Percentiles rank a stretch among this genome's conserved stretches.
These are phyloP conservation scores for Stipa capillata DNA, from an alignment of 176 grass and related monocot genomes.

Conservation along the genomic window DNA sequence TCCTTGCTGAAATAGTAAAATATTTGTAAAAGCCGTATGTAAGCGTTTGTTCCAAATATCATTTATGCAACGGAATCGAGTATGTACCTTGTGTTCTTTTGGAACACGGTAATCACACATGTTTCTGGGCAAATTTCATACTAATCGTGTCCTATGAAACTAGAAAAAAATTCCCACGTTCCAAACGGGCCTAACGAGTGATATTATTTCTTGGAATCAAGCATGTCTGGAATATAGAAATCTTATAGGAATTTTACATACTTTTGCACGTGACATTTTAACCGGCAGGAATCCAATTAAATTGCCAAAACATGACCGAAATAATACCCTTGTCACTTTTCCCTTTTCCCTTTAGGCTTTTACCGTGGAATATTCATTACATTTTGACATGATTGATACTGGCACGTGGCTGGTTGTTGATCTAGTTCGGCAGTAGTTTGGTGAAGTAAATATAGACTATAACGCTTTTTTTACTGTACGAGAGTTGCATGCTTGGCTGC, in stretches of 20 bases:
- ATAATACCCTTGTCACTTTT: neutral
- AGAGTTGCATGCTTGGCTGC: neutral
- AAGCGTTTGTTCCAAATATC: neutral
- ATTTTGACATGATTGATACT: neutral
- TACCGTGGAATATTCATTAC: neutral
- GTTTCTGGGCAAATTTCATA: neutral
- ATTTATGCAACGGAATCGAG: neutral
- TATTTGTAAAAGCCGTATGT: too few relatives aligned
- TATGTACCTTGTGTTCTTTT: neutral
- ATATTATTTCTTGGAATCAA: neutral
- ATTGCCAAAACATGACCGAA: neutral
- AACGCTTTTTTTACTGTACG: neutral
- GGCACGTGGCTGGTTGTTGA: constrained; percentile 2
- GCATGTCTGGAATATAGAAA: neutral
- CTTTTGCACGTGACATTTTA: too few relatives aligned
- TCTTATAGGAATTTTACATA: too few relatives aligned
- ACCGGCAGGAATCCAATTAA: too few relatives aligned
- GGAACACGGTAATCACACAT: neutral
- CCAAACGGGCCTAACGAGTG: neutral
- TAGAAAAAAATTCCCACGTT: neutral
- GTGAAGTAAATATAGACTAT: constrained; percentile 6
- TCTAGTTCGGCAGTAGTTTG: neutral
- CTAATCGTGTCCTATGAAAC: neutral
- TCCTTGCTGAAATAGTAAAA: too few relatives aligned
- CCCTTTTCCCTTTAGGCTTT: neutral